Conservation (phyloP, 2,329 filamentous ascomycete genomes). For the Mariannaea sp. region DNA sequence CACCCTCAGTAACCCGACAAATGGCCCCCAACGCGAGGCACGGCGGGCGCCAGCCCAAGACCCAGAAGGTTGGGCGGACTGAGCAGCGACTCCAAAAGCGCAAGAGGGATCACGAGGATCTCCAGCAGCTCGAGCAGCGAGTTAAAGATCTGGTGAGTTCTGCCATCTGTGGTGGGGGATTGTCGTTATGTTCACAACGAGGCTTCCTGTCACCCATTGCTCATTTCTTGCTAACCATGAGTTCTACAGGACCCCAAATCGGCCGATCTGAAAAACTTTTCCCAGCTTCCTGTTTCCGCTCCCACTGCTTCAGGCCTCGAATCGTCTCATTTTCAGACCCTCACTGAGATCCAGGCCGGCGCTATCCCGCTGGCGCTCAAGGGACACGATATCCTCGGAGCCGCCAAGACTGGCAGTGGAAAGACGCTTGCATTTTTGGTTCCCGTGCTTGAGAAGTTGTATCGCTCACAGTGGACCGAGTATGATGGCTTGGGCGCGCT, state of each 20-base stretch:
- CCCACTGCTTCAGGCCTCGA: conserved; percentile 80
- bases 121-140: conserved; percentile 42
- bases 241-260: conserved; percentile 61
- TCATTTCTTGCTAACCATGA: too few relatives aligned
- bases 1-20: conserved; percentile 7
- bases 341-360: conserved; percentile 90
- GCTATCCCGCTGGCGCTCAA: conserved; percentile 89
- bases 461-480: conserved; percentile 86
- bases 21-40: conserved; percentile 35
- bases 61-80: conserved; percentile 39
- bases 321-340: conserved; percentile 82
- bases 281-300: conserved; percentile 83
- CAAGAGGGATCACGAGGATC: conserved; percentile 45
- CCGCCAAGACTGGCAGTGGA: conserved; percentile 92
- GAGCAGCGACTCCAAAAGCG: conserved; percentile 45
- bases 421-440: conserved; percentile 94
- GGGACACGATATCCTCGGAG: conserved; percentile 85
- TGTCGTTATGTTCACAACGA: neutral
- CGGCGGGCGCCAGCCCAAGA: conserved; percentile 33
- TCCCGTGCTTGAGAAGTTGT: conserved; percentile 90
- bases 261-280: conserved; percentile 69
- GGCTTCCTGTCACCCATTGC: neutral
- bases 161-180: conserved; percentile 2
- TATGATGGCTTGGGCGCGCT: conserved; percentile 89
- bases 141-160: conserved; percentile 43